Conservation (phyloP, 2,329 filamentous ascomycete genomes). For the Juglanconis oblonga region DNA sequence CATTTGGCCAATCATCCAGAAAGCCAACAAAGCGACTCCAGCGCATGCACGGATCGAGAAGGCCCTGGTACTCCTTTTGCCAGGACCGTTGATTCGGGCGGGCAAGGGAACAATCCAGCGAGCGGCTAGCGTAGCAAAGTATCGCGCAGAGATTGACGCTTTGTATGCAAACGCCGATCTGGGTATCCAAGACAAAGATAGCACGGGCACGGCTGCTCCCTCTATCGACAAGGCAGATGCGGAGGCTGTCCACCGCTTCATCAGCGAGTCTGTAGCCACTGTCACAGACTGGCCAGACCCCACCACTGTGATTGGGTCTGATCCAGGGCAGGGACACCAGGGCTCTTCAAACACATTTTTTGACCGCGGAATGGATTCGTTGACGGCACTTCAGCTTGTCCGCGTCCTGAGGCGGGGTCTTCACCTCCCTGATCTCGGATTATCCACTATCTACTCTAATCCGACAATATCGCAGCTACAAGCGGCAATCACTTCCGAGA, state of each 20-base stretch:
- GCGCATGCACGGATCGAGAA: constrained; percentile 29
- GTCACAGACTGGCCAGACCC: constrained; percentile 6
- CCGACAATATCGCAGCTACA: constrained; percentile 20
- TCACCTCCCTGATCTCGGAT: constrained; percentile 4
- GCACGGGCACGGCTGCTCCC: background rate
- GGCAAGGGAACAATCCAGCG: constrained; percentile 35
- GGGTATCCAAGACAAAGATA: background rate
- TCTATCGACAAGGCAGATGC: background rate
- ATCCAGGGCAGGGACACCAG: no score
- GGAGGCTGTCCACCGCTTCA: background rate
- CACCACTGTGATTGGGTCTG: background rate
- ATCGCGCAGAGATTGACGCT: no score
- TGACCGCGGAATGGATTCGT: constrained; percentile 21
- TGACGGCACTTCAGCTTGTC: constrained; percentile 22
- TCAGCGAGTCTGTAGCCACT: background rate
- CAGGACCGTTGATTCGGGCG: constrained; percentile 37
- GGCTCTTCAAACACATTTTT: constrained; percentile 12
- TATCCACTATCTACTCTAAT: constrained; percentile 21
- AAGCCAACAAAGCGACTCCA: background rate
- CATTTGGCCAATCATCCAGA: constrained; percentile 5
- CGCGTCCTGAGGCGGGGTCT: constrained; percentile 10
- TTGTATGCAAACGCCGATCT: background rate
- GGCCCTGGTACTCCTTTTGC: constrained; percentile 34
- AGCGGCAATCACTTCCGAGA: constrained; percentile 9
- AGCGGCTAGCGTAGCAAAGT: background rate